phyloP scores from a whole-genome alignment of 2,329 filamentous ascomycete species.

The Westerdykella aurantiaca region DNA sequence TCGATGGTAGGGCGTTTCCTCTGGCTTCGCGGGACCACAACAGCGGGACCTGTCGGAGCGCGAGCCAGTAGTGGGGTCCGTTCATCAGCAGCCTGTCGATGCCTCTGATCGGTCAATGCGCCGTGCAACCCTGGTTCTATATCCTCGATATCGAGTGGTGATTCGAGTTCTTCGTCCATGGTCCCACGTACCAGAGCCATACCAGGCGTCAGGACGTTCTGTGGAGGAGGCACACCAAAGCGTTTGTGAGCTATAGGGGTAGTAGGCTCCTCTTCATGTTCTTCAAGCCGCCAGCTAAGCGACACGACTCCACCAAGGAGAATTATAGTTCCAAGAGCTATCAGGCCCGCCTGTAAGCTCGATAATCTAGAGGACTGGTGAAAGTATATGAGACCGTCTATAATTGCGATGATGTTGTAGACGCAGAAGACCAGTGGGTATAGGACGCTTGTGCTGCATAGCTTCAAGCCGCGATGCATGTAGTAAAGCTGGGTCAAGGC shows the following conservation, averaged over 20 bases:
- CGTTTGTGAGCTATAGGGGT: conserved; percentile 31
- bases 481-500: conserved; percentile 92
- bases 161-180: conserved; percentile 47
- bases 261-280: conserved; percentile 59
- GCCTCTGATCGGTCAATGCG: conserved; percentile 20
- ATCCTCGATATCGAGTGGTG: conserved; percentile 25
- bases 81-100: conserved; percentile 26
- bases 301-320: conserved; percentile 83
- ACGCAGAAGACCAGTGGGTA: conserved; percentile 98
- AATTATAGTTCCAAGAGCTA: conserved; percentile 79
- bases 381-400: conserved; percentile 97
- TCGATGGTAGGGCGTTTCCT: conserved; percentile 23
- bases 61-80: conserved; percentile 33
- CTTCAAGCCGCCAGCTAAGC: conserved; percentile 86
- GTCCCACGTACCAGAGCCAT: conserved; percentile 73
- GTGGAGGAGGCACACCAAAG: conserved; percentile 38
- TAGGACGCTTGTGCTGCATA: conserved; percentile 90
- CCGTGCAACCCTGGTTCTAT: conserved; percentile 25
- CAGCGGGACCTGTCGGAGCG: conserved; percentile 28
- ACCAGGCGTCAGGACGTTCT: conserved; percentile 71
- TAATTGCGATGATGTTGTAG: conserved; percentile 97
- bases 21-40: conserved; percentile 11
- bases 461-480: conserved; percentile 84
- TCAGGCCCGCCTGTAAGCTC: conserved; percentile 69
- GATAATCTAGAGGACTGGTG: conserved; percentile 76